A percentile compares a stretch with the other conserved stretches of the same genome.
These are phyloP conservation scores for Mangifera indica DNA, from an alignment of 345 rosid species.

Conservation along the genomic window DNA sequence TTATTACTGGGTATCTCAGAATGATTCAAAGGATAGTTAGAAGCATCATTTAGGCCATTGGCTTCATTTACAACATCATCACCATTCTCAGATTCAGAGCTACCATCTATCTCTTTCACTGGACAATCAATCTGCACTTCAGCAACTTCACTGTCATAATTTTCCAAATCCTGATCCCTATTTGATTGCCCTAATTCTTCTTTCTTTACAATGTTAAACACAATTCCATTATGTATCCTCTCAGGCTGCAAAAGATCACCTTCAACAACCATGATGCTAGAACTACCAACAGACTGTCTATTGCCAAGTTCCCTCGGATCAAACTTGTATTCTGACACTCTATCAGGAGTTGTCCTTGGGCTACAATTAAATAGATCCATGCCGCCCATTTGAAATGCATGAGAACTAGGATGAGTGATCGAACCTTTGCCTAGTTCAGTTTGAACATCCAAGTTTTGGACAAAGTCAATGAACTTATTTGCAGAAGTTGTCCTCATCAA, in stretches of 20 bases:
- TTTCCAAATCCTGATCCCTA: slow-evolving; percentile 40
- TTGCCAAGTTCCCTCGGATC: slow-evolving; percentile 39
- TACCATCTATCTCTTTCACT: slow-evolving; percentile 59
- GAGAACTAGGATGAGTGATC: slow-evolving; percentile 47
- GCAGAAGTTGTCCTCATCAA: slow-evolving; percentile 96
- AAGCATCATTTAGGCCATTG: slow-evolving; percentile 3
- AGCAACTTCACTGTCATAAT: slow-evolving; percentile 39
- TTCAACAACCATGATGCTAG: slow-evolving; percentile 67
- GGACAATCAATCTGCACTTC: slow-evolving; percentile 72
- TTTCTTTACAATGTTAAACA: slow-evolving; percentile 71
- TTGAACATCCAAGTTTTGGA: slow-evolving; percentile 63
- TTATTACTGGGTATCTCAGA: slow-evolving; percentile 2
- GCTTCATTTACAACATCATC: slow-evolving; percentile 29
- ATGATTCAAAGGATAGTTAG: slow-evolving; percentile 3
- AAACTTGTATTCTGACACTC: slow-evolving; percentile 43
- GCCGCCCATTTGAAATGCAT: slow-evolving; percentile 33
- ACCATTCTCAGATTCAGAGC: slow-evolving; percentile 63
- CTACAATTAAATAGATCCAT: slow-evolving; percentile 44
- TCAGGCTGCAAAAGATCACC: slow-evolving; percentile 88
- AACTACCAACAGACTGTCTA: slow-evolving; percentile 32
- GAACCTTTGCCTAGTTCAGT: slow-evolving; percentile 51
- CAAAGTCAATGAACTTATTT: slow-evolving; percentile 68
- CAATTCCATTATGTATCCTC: slow-evolving; percentile 59
- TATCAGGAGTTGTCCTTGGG: slow-evolving; percentile 45
- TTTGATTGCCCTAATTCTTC: slow-evolving; percentile 46